phyloP scores from a whole-genome alignment of 768 basidiomycete species.

The Boletus sensibilis region DNA sequence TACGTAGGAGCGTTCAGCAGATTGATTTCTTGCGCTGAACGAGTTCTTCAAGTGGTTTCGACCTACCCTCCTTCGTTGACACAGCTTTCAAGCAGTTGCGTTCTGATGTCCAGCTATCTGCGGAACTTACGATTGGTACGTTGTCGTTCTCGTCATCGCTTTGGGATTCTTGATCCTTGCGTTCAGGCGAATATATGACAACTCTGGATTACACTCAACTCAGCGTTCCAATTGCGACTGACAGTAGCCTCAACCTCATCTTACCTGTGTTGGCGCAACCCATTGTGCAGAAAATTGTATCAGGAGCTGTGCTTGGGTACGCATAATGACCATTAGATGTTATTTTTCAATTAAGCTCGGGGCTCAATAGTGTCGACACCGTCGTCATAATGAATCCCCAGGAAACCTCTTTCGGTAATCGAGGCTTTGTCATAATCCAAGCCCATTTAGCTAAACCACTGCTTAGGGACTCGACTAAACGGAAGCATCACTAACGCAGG shows the following conservation, averaged over 20 bases:
- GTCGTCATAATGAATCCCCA: constrained; percentile 61
- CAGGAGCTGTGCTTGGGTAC: constrained; percentile 54
- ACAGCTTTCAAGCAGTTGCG: constrained; percentile 63
- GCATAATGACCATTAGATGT: not conserved
- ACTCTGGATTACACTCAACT: constrained; percentile 59
- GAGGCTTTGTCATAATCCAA: not conserved
- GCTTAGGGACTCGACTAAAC: constrained; percentile 47
- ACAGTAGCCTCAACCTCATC: constrained; percentile 58
- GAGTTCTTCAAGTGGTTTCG: constrained; percentile 47
- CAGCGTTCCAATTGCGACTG: constrained; percentile 56
- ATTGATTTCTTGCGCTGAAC: not conserved
- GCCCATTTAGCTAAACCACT: constrained; percentile 2
- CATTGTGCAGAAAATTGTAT: constrained; percentile 71
- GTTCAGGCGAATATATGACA: constrained; percentile 60
- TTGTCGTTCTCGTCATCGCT: not conserved
- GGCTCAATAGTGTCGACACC: constrained; percentile 46
- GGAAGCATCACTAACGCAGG: constrained; percentile 70
- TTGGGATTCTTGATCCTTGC: constrained; percentile 3
- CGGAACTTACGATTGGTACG: constrained; percentile 57
- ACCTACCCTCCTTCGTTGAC: constrained; percentile 61
- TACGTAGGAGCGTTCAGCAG: constrained; percentile 37
- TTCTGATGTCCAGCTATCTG: constrained; percentile 57
- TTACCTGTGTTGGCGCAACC: constrained; percentile 70
- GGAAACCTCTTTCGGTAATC: constrained; percentile 54
- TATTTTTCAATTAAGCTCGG: not conserved